Conservation (phyloP, 2,329 filamentous ascomycete species). For the Diaporthe batatas region DNA sequence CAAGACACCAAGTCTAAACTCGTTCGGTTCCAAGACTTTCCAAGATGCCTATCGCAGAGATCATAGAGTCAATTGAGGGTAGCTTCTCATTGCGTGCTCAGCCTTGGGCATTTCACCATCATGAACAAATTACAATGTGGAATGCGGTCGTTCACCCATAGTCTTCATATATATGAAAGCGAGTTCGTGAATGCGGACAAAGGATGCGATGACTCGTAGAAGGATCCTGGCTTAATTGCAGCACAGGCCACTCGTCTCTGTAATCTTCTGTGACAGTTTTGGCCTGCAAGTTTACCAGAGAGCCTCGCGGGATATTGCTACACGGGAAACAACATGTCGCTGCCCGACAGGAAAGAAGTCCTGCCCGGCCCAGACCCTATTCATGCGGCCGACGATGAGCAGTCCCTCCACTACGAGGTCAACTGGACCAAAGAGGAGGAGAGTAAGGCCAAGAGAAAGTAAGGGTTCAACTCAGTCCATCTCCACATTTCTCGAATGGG, state of each 20-base stretch:
- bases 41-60: conserved; percentile 31
- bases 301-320: neutral
- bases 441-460: conserved; percentile 37
- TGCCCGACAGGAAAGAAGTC: conserved; percentile 25
- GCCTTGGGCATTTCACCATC: conserved; percentile 30
- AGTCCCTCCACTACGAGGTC: conserved; percentile 15
- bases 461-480: conserved; percentile 4
- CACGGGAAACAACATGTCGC: conserved; percentile 9
- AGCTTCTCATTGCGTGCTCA: conserved; percentile 33
- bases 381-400: conserved; percentile 23
- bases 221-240: neutral
- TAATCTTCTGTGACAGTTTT: neutral
- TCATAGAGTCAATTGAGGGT: conserved; percentile 19
- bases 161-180: conserved; percentile 13
- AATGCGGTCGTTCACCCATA: neutral
- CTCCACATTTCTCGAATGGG: neutral
- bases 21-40: conserved; percentile 33
- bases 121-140: conserved; percentile 31
- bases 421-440: conserved; percentile 41
- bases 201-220: conserved; percentile 10
- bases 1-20: conserved; percentile 25
- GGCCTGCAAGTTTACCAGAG: neutral
- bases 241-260: neutral
- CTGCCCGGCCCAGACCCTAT: conserved; percentile 6
- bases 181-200: conserved; percentile 10